Evolutionary conservation across 257 asterid species (phyloP).

Genomic region (Solanum infundibuliforme): DNA sequence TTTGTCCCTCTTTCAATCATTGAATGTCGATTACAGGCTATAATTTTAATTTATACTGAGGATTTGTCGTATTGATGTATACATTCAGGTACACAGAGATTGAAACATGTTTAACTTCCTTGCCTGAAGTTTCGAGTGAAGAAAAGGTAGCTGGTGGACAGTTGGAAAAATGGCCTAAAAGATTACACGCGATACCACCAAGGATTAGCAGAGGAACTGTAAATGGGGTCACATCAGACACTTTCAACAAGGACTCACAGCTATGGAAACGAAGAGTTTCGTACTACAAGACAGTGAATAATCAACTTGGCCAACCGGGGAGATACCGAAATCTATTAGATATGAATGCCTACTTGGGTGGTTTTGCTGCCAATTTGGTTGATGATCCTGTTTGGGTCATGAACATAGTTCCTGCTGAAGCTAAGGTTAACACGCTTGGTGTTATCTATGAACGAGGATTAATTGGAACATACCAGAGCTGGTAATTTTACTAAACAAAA

Average conservation of each 20-base stretch:
- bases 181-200: slow-evolving; percentile 54
- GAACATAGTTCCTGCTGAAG: slow-evolving; percentile 70
- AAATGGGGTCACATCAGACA: slow-evolving; percentile 26
- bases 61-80: not conserved
- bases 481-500: slow-evolving; percentile 18
- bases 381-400: slow-evolving; percentile 74
- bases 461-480: slow-evolving; percentile 81
- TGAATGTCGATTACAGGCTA: not conserved
- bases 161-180: slow-evolving; percentile 61
- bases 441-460: slow-evolving; percentile 71
- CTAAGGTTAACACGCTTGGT: slow-evolving; percentile 56
- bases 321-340: slow-evolving; percentile 68
- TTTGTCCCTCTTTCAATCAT: slow-evolving; percentile 4
- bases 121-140: slow-evolving; percentile 47
- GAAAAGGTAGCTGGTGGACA: slow-evolving; percentile 59
- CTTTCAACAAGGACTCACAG: slow-evolving; percentile 31
- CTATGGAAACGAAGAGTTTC: slow-evolving; percentile 64
- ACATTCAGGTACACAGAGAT: slow-evolving; percentile 48
- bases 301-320: slow-evolving; percentile 47
- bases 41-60: not conserved
- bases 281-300: slow-evolving; percentile 55
- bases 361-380: slow-evolving; percentile 61
- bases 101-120: slow-evolving; percentile 62
- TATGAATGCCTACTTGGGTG: slow-evolving; percentile 83
- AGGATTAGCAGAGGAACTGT: slow-evolving; percentile 49